phyloP scores from a whole-genome alignment of 179 eudicot genomes.

The Dionaea muscipula region DNA sequence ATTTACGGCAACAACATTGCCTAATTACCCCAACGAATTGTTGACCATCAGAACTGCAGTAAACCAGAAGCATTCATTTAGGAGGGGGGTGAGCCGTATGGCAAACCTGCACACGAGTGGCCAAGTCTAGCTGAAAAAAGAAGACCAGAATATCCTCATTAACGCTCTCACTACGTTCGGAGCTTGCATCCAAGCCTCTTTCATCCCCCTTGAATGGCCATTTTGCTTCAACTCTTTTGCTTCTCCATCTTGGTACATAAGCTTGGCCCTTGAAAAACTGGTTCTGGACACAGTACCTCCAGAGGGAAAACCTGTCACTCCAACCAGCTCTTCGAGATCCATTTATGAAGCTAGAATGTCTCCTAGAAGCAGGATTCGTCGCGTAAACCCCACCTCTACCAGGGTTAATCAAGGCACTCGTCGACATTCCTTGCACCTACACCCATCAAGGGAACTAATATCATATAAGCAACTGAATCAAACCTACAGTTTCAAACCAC shows the following conservation, averaged over 20 bases:
- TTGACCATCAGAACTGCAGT: too few relatives aligned
- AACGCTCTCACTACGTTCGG: conserved; percentile 79
- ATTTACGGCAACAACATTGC: too few relatives aligned
- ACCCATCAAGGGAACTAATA: background rate
- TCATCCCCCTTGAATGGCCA: conserved; percentile 72
- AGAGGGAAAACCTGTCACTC: conserved; percentile 20
- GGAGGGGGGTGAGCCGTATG: background rate
- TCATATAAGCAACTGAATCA: too few relatives aligned
- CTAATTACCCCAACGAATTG: too few relatives aligned
- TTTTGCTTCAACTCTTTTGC: conserved; percentile 46
- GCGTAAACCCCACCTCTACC: conserved; percentile 43
- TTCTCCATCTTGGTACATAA: conserved; percentile 20
- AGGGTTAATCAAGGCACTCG: conserved; percentile 37
- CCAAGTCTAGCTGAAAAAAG: conserved; percentile 88
- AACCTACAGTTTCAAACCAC: too few relatives aligned
- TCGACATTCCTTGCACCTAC: conserved; percentile 35
- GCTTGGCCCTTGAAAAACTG: conserved; percentile 21
- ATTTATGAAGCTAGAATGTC: conserved; percentile 17
- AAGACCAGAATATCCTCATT: conserved; percentile 81
- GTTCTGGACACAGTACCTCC: conserved; percentile 23
- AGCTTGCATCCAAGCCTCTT: conserved; percentile 48
- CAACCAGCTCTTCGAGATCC: conserved; percentile 23
- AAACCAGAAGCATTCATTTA: background rate
- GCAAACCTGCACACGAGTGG: conserved; percentile 74
- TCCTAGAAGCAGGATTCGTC: conserved; percentile 27